These are phyloP conservation scores for Mollisia scopiformis DNA, from an alignment of 2,329 filamentous ascomycete genomes.

Conservation along the genomic window DNA sequence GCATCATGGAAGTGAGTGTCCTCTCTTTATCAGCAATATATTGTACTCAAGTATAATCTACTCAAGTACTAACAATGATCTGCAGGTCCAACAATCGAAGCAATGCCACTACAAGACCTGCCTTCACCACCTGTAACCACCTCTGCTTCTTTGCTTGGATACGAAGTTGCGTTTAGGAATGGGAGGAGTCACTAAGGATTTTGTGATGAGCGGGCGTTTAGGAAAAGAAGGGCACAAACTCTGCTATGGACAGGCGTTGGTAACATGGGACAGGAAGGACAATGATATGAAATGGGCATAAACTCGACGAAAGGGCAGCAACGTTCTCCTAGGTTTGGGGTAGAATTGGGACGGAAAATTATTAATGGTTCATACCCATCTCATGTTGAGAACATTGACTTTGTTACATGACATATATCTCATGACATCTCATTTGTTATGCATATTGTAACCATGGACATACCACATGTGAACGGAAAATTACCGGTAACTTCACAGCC, in stretches of 20 bases:
- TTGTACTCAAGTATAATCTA: background rate
- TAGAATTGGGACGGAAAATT: no score
- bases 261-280: background rate
- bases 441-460: no score
- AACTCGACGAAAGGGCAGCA: no score
- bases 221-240: no score
- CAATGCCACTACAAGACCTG: background rate
- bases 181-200: background rate
- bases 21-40: background rate
- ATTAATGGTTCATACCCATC: no score
- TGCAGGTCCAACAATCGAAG: background rate
- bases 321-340: no score
- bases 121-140: background rate
- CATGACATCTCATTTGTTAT: no score
- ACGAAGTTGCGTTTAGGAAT: conserved; percentile 4
- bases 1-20: background rate
- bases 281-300: background rate
- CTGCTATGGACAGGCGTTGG: background rate
- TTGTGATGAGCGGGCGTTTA: background rate
- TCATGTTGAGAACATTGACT: no score
- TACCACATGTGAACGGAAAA: no score
- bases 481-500: no score
- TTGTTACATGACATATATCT: no score
- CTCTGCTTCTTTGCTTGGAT: background rate
- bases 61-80: background rate